Evolutionary conservation across 345 rosid species (phyloP), one percentile per base, ranked within the genome.

Genomic region (Dipteronia dyeriana): DNA sequence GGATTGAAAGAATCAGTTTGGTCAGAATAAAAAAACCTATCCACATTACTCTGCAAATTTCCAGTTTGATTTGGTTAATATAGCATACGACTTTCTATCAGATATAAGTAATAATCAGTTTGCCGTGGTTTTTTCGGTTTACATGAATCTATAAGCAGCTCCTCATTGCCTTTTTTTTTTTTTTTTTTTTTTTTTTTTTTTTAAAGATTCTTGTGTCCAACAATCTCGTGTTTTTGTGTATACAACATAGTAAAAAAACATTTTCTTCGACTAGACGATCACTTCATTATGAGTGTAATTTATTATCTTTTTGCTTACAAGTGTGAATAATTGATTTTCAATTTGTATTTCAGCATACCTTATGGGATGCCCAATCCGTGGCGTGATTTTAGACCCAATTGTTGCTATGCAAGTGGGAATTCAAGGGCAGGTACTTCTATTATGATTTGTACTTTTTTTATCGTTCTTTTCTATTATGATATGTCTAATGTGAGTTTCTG

Each of bases 361-460:
- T 65, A 86, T 93, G 98, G 98, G 96, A 49, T 95, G 99, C 86
- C 98, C 99, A 25, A 84, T 95, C 85, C 94, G 98, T 60, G 98
- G 98, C 62, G 96, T 93, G 78, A 93, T 95, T 83, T 83, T 93
- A 82, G 97, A 95, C 77, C 99, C 99, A 22, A 79, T 95, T 62
- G 87, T 91, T 60, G 97, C 96, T 20, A 88, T 93, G 92, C 94
- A 89, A 84, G 88, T 92, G 96, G 98, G 98, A 34, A 94, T 92
- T 81, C 97, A 91, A 80, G 98, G 99, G 73, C 99, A 95, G 96
- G 95, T 95, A 86, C 68, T 62, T 67, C 19, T 72, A 14, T 14
- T 66, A 31, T 54, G 41, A 51, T 79, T n/a, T 68, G 13, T 60
- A 70, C 31, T 56, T 49, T 49, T 49, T 10, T 51, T 49, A 5